phyloP scores from a whole-genome alignment of 495 filamentous ascomycete species.

The Talaromyces ruber region DNA sequence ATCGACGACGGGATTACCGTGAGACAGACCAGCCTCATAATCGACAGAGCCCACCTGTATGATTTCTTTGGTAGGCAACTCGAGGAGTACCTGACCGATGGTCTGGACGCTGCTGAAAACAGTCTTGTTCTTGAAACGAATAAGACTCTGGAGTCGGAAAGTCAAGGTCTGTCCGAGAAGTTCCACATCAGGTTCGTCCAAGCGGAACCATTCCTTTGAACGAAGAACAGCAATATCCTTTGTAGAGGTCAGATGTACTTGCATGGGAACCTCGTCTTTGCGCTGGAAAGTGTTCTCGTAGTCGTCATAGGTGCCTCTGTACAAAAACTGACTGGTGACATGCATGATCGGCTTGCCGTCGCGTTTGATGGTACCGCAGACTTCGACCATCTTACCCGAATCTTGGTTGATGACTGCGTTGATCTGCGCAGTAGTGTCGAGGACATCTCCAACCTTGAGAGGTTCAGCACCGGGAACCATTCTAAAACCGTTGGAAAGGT shows the following conservation, averaged over 20 bases:
- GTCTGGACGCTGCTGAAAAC: constrained; percentile 93
- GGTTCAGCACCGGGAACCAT: constrained; percentile 96
- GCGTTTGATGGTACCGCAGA: constrained; percentile 89
- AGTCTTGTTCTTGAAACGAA: constrained; percentile 89
- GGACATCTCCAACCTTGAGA: constrained; percentile 84
- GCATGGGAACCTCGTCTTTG: constrained; percentile 91
- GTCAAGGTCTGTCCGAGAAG: constrained; percentile 84
- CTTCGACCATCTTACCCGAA: constrained; percentile 98
- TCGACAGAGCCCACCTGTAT: constrained; percentile 94
- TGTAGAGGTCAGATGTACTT: constrained; percentile 73
- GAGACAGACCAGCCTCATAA: constrained; percentile 80
- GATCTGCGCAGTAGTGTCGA: constrained; percentile 90
- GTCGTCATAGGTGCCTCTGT: constrained; percentile 85
- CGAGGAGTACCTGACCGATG: constrained; percentile 82
- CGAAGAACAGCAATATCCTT: constrained; percentile 90
- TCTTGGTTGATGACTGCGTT: constrained; percentile 98
- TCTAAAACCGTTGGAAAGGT: constrained; percentile 93
- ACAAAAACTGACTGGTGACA: constrained; percentile 95
- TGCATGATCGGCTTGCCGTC: constrained; percentile 92
- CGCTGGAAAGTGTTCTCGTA: constrained; percentile 98
- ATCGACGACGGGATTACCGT: constrained; percentile 94
- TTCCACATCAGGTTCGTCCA: constrained; percentile 72
- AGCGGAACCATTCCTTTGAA: constrained; percentile 94
- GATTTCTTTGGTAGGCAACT: constrained; percentile 94
- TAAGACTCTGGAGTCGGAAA: constrained; percentile 89